A percentile compares a stretch with the other conserved stretches of the same genome.
Evolutionary conservation across 805 yeast species (phyloP).

Genomic region (Monosporozyma unispora): DNA sequence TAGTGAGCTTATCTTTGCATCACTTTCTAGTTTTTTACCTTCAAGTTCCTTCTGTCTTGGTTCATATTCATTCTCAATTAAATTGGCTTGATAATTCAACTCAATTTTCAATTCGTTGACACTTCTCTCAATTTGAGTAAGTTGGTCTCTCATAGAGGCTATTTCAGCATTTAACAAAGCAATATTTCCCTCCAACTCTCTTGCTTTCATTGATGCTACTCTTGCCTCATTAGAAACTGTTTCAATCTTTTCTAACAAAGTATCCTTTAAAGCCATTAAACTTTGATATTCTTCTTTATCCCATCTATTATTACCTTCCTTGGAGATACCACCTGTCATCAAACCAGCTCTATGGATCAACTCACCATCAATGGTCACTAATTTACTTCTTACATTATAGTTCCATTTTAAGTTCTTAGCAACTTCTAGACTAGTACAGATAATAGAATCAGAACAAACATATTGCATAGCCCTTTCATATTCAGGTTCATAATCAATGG

Average conservation of each 20-base stretch:
- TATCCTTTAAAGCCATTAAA: constrained; percentile 42
- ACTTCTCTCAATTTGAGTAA: constrained; percentile 36
- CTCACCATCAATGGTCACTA: constrained; percentile 78
- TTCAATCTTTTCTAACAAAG: constrained; percentile 38
- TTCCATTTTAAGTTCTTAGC: constrained; percentile 74
- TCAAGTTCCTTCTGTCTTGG: constrained; percentile 20
- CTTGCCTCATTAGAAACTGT: constrained; percentile 34
- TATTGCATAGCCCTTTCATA: constrained; percentile 72
- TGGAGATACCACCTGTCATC: constrained; percentile 81
- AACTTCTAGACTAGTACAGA: constrained; percentile 59
- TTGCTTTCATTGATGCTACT: constrained; percentile 49
- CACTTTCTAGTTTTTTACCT: constrained; percentile 15
- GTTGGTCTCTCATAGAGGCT: constrained; percentile 37
- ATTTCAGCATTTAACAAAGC: constrained; percentile 39
- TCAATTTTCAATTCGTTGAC: constrained; percentile 42
- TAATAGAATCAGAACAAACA: constrained; percentile 68
- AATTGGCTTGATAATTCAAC: constrained; percentile 38
- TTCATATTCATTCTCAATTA: constrained; percentile 23
- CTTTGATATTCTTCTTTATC: constrained; percentile 57
- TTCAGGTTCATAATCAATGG: constrained; percentile 56
- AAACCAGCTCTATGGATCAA: constrained; percentile 77
- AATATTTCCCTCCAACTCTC: constrained; percentile 48
- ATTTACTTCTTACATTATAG: constrained; percentile 45
- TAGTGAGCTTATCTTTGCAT: constrained; percentile 21
- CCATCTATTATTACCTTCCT: constrained; percentile 49